Conservation (phyloP, 2,329 filamentous ascomycete species). For the Aspergillus texensis region DNA sequence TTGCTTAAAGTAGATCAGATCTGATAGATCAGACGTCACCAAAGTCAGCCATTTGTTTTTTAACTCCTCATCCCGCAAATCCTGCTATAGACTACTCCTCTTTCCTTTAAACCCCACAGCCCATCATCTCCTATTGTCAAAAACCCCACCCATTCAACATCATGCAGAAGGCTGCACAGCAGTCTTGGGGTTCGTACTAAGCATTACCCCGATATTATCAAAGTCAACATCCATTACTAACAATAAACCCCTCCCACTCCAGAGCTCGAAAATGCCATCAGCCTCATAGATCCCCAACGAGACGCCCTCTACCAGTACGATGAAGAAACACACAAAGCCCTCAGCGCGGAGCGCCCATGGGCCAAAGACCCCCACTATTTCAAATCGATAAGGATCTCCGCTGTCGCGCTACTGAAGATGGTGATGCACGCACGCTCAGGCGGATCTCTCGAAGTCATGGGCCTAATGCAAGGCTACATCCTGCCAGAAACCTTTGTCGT, state of each 20-base stretch:
- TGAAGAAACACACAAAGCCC: conserved; percentile 65
- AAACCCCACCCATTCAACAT: conserved; percentile 16
- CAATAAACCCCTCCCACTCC: conserved; percentile 10
- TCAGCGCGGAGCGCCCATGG: conserved; percentile 73
- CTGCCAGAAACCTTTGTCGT: conserved; percentile 82
- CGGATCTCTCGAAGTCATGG: conserved; percentile 92
- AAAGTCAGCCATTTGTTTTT: background rate
- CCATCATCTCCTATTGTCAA: background rate
- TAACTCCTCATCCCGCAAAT: background rate
- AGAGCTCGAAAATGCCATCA: conserved; percentile 88
- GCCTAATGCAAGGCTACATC: conserved; percentile 94
- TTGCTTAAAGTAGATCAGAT: background rate
- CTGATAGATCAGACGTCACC: background rate
- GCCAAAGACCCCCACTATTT: conserved; percentile 79
- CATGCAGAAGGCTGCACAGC: conserved; percentile 59
- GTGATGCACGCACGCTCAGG: conserved; percentile 98
- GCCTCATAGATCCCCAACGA: conserved; percentile 80
- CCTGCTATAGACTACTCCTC: background rate
- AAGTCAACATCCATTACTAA: conserved; percentile 10
- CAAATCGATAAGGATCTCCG: conserved; percentile 89
- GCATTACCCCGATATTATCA: background rate
- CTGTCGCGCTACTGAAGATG: conserved; percentile 96
- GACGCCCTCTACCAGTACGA: conserved; percentile 92
- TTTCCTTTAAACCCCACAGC: background rate
- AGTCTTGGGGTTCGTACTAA: conserved; percentile 60